Evolutionary conservation across 768 basidiomycete species (phyloP).

Genomic region (Thelephora aurantiotincta): DNA sequence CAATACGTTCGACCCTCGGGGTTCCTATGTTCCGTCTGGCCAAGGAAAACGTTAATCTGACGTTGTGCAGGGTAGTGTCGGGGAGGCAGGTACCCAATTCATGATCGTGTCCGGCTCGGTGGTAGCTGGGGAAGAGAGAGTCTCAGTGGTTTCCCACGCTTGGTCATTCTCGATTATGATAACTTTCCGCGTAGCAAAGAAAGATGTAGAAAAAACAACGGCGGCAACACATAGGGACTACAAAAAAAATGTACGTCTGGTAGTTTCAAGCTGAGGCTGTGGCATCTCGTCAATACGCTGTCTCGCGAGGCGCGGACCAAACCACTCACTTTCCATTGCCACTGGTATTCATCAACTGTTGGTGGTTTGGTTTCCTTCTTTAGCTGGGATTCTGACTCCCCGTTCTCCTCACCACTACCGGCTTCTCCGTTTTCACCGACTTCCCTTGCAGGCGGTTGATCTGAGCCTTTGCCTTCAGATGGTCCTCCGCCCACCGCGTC

Average conservation of each 20-base stretch:
- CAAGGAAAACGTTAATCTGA: slow-evolving; percentile 92
- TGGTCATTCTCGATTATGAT: no score
- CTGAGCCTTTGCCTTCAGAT: slow-evolving; percentile 8
- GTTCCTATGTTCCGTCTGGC: slow-evolving; percentile 90
- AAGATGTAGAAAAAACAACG: no score
- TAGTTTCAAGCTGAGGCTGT: slow-evolving; percentile 89
- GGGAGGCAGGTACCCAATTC: no score
- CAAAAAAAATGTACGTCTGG: slow-evolving; percentile 82
- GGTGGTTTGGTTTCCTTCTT: slow-evolving; percentile 33
- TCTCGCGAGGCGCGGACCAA: not conserved
- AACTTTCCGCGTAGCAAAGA: no score
- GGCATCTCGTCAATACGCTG: slow-evolving; percentile 5
- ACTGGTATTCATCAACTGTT: slow-evolving; percentile 66
- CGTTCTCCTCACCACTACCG: slow-evolving; percentile 11
- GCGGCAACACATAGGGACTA: slow-evolving; percentile 18
- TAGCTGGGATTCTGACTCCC: slow-evolving; percentile 8
- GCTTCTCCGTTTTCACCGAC: slow-evolving; percentile 20
- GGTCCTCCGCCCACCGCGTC: slow-evolving; percentile 18
- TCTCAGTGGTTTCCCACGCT: no score
- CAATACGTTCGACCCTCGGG: slow-evolving; percentile 97
- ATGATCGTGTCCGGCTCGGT: no score
- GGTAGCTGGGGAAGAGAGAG: no score
- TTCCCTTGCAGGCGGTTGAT: slow-evolving; percentile 11
- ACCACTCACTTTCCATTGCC: slow-evolving; percentile 77
- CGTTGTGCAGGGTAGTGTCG: slow-evolving; percentile 66